Evolutionary conservation across 129 eudicot genomes (phyloP).

Genomic region (Arctium lappa): DNA sequence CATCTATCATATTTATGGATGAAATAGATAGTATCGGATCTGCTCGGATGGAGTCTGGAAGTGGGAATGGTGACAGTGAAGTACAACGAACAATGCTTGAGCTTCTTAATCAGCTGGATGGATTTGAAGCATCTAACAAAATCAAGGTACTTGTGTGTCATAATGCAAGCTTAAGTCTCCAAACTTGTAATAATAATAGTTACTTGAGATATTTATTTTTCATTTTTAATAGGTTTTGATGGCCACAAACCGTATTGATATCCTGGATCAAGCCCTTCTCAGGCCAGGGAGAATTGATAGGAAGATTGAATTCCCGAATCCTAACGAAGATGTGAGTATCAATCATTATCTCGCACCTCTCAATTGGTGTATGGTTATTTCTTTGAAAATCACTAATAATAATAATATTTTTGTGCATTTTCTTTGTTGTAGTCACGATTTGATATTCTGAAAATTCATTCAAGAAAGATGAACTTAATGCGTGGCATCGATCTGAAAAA

Average conservation of each 20-base stretch:
- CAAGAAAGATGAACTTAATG: slow-evolving; percentile 46
- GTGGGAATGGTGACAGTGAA: slow-evolving; percentile 49
- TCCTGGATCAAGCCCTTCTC: slow-evolving; percentile 41
- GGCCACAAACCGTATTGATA: slow-evolving; percentile 42
- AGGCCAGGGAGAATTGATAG: slow-evolving; percentile 44
- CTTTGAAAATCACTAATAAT: neutral
- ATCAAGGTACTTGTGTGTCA: slow-evolving; percentile 23
- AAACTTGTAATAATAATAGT: neutral
- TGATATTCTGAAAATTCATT: slow-evolving; percentile 39
- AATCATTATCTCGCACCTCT: neutral
- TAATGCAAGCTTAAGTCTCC: neutral
- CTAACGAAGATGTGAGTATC: slow-evolving; percentile 29
- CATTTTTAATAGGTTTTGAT: slow-evolving; percentile 32
- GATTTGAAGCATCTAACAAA: slow-evolving; percentile 46
- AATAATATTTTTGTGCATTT: neutral
- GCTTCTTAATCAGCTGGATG: slow-evolving; percentile 48
- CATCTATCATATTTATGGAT: slow-evolving; percentile 44
- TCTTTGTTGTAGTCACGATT: slow-evolving; percentile 33
- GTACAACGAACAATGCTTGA: slow-evolving; percentile 47
- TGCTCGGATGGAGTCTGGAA: slow-evolving; percentile 37
- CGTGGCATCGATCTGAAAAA: slow-evolving; percentile 46
- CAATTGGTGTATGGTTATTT: neutral
- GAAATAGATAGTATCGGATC: slow-evolving; percentile 48
- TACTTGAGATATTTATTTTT: neutral
- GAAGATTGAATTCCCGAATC: slow-evolving; percentile 42